These are phyloP conservation scores for Casuarina equisetifolia DNA, from an alignment of 306 rosid genomes.

Conservation along the genomic window DNA sequence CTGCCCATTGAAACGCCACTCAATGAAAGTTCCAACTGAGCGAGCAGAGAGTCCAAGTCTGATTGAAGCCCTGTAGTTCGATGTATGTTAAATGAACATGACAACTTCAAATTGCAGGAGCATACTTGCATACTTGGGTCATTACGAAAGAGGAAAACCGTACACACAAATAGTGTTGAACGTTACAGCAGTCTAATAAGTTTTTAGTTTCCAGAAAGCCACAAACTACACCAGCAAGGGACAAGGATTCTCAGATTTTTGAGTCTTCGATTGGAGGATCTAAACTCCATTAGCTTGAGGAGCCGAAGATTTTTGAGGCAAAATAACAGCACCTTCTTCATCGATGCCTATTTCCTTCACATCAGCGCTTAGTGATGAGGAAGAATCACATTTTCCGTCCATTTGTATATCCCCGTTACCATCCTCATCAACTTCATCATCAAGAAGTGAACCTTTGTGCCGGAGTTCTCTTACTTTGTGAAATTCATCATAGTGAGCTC, in stretches of 20 bases:
- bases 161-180: constrained; percentile 29
- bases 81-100: background rate
- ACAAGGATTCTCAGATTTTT: constrained; percentile 11
- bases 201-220: background rate
- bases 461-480: constrained; percentile 75
- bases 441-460: constrained; percentile 49
- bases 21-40: background rate
- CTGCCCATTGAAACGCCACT: background rate
- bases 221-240: constrained; percentile 23
- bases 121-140: background rate
- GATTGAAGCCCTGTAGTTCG: background rate
- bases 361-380: constrained; percentile 53
- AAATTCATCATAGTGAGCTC: constrained; percentile 85
- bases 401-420: constrained; percentile 22
- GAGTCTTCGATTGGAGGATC: constrained; percentile 26
- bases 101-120: background rate
- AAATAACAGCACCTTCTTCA: constrained; percentile 23
- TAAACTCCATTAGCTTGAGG: constrained; percentile 58
- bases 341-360: constrained; percentile 66
- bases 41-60: background rate
- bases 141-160: constrained; percentile 14
- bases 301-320: constrained; percentile 22
- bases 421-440: constrained; percentile 63
- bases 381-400: constrained; percentile 38
- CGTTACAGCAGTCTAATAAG: constrained; percentile 19